Conservation (phyloP, 257 asterid genomes). For the Galeopsis tetrahit region DNA sequence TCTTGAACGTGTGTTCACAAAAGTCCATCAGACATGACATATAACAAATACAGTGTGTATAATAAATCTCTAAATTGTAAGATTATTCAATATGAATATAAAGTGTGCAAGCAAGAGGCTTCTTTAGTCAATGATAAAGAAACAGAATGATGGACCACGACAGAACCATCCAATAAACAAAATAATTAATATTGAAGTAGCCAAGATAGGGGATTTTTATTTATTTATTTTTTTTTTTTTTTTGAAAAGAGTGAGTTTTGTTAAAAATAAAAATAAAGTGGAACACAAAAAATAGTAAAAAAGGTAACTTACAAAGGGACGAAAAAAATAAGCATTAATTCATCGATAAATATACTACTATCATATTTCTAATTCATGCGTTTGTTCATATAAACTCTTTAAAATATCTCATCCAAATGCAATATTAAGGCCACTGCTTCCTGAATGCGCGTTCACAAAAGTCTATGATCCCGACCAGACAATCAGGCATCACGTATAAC, state of each 20-base stretch:
- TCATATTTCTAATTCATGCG: no score
- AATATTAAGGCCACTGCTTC: neutral
- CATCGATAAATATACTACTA: no score
- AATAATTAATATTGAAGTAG: neutral
- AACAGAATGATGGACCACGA: slow-evolving; percentile 15
- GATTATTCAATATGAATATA: neutral
- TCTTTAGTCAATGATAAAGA: neutral
- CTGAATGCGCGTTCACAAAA: neutral
- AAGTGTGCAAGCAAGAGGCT: neutral
- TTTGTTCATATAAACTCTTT: no score
- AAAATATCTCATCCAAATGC: no score
- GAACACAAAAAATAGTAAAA: no score
- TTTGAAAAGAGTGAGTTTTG: no score
- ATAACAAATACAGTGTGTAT: neutral
- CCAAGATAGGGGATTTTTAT: no score
- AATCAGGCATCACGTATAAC: neutral
- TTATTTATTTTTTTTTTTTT: no score
- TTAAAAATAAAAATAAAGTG: no score
- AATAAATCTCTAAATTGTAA: neutral
- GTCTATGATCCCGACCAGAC: no score
- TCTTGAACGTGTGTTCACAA: neutral
- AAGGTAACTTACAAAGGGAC: no score
- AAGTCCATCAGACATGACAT: neutral
- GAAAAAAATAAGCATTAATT: no score
- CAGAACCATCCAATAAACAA: slow-evolving; percentile 8